Evolutionary conservation across 1,284 basidiomycete species (phyloP).

Genomic region (Cystobasidiaceae sp.): DNA sequence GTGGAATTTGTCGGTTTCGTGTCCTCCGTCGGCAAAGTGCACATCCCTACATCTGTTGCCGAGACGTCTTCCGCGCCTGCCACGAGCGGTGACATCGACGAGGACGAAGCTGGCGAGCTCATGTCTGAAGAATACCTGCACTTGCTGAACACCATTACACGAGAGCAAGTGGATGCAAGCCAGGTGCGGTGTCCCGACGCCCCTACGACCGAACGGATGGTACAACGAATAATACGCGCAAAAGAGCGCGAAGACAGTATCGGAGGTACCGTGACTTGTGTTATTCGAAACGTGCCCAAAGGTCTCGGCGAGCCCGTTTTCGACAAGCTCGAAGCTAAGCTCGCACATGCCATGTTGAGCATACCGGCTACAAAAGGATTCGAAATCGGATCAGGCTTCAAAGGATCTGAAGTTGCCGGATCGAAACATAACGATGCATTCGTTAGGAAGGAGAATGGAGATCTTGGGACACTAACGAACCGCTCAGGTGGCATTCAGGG

Average conservation of each 20-base stretch:
- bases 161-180: constrained; percentile 82
- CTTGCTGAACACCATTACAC: constrained; percentile 72
- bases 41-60: constrained; percentile 57
- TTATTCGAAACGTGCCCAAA: constrained; percentile 80
- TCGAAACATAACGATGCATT: constrained; percentile 92
- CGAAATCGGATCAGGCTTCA: constrained; percentile 95
- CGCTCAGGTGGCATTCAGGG: constrained; percentile 98
- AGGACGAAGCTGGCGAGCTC: constrained; percentile 69
- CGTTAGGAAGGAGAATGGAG: constrained; percentile 61
- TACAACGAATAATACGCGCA: constrained; percentile 86
- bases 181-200: constrained; percentile 84
- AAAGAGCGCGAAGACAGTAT: constrained; percentile 90
- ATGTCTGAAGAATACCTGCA: constrained; percentile 76
- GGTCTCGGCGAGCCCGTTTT: constrained; percentile 97
- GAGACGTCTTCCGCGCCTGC: constrained; percentile 48
- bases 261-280: constrained; percentile 93
- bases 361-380: constrained; percentile 99
- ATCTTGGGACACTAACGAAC: constrained; percentile 80
- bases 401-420: constrained; percentile 90
- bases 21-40: constrained; percentile 88
- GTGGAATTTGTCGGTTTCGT: constrained; percentile 97
- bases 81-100: constrained; percentile 45
- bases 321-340: constrained; percentile 95
- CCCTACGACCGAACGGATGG: constrained; percentile 84
- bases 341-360: constrained; percentile 96